These are phyloP conservation scores for Hypoxylon cercidicola DNA, from an alignment of 495 filamentous ascomycete species.

Conservation along the genomic window DNA sequence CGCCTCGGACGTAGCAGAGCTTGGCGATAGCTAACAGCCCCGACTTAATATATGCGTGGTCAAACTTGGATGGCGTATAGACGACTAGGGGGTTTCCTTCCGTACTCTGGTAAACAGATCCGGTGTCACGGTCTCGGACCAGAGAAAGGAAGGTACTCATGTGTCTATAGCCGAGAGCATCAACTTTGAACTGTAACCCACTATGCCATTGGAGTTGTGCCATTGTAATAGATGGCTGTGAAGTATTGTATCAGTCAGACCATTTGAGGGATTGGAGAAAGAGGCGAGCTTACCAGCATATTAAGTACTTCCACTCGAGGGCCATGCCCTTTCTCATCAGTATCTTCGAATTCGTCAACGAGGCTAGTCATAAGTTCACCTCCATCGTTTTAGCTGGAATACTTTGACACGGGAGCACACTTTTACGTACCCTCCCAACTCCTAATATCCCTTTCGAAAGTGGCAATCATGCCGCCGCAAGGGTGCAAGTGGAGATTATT, in stretches of 20 bases:
- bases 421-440: slow-evolving; percentile 69
- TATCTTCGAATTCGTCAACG: slow-evolving; percentile 73
- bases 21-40: slow-evolving; percentile 69
- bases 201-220: slow-evolving; percentile 64
- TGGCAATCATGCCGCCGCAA: slow-evolving; percentile 60
- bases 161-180: slow-evolving; percentile 63
- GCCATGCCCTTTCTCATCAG: slow-evolving; percentile 77
- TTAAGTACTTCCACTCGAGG: slow-evolving; percentile 68
- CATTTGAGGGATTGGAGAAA: background rate
- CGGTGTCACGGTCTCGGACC: slow-evolving; percentile 70
- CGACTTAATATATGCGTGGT: slow-evolving; percentile 67
- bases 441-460: slow-evolving; percentile 66
- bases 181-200: slow-evolving; percentile 70
- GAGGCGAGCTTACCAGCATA: slow-evolving; percentile 52
- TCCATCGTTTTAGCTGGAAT: slow-evolving; percentile 1
- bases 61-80: slow-evolving; percentile 69
- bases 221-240: slow-evolving; percentile 44
- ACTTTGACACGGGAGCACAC: no score
- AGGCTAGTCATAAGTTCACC: slow-evolving; percentile 70
- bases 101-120: slow-evolving; percentile 73
- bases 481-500: slow-evolving; percentile 78
- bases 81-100: slow-evolving; percentile 65
- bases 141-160: slow-evolving; percentile 70
- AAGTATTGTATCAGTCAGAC: background rate
- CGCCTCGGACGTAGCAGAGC: slow-evolving; percentile 73